These are phyloP conservation scores for Myriosclerotinia scirpicola DNA, from an alignment of 2,329 filamentous ascomycete species.

Conservation along the genomic window DNA sequence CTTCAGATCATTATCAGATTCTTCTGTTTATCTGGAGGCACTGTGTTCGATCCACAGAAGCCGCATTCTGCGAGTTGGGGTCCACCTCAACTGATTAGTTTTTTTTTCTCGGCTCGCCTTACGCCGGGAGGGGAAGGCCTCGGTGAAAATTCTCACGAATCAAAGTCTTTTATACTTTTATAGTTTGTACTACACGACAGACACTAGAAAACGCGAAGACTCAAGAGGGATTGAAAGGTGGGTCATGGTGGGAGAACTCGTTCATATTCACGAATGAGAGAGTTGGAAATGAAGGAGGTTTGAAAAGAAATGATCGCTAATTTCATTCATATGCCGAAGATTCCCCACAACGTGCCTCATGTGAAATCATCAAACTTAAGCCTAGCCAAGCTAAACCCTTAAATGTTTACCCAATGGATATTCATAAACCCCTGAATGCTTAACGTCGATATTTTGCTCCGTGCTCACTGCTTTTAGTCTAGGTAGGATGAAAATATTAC, in stretches of 20 bases:
- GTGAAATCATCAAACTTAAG: neutral
- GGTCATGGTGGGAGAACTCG: neutral
- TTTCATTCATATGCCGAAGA: neutral
- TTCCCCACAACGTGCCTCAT: neutral
- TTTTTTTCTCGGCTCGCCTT: neutral
- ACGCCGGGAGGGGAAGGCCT: no score
- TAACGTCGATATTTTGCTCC: neutral
- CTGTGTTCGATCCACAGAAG: slow-evolving; percentile 27
- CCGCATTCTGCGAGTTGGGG: slow-evolving; percentile 21
- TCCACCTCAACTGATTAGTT: neutral
- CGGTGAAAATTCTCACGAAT: neutral
- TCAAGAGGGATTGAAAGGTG: neutral
- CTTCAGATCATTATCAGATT: slow-evolving; percentile 14
- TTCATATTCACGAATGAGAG: neutral
- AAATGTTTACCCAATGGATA: slow-evolving; percentile 15
- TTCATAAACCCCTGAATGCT: no score
- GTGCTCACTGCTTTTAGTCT: slow-evolving; percentile 6
- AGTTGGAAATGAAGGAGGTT: neutral
- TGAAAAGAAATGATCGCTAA: neutral
- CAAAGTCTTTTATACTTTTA: neutral
- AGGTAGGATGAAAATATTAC: slow-evolving; percentile 14
- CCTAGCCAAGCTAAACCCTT: slow-evolving; percentile 14
- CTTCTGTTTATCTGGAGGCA: slow-evolving; percentile 20
- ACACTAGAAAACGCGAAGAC: neutral
- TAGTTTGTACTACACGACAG: neutral